A percentile compares a stretch with the other conserved stretches of the same genome.
These are phyloP conservation scores for Phytomonas serpens DNA, from an alignment of 208 protist species.

Conservation along the genomic window DNA sequence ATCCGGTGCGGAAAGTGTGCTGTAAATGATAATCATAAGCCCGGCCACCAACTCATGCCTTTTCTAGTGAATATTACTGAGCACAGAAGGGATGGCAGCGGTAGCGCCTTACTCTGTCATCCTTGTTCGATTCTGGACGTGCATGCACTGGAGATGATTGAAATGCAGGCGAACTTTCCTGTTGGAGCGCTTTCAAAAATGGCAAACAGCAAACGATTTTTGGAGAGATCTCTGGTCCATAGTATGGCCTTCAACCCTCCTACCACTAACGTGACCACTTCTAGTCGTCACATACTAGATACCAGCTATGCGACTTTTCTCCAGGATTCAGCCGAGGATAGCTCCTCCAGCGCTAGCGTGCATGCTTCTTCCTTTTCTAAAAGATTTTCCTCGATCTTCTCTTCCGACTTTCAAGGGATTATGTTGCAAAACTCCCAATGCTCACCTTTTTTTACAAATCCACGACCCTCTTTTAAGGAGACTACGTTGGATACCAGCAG, in stretches of 20 bases:
- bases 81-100: constrained; percentile 22
- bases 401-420: neutral
- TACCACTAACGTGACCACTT: constrained; percentile 2
- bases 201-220: constrained; percentile 4
- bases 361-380: neutral
- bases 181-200: constrained; percentile 30
- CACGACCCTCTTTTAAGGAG: neutral
- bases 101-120: constrained; percentile 34
- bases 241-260: constrained; percentile 8
- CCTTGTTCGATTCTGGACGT: constrained; percentile 39
- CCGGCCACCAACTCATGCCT: constrained; percentile 45
- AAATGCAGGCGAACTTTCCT: constrained; percentile 68
- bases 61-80: constrained; percentile 59
- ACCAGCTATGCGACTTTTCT: neutral
- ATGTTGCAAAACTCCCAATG: neutral
- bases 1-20: constrained; percentile 75
- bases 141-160: constrained; percentile 63
- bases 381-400: neutral
- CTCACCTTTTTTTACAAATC: neutral
- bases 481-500: neutral
- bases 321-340: neutral
- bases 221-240: constrained; percentile 17
- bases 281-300: neutral
- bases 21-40: constrained; percentile 41
- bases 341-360: neutral